Percentiles rank a stretch among this genome's conserved stretches.
phyloP scores from a whole-genome alignment of 2,329 filamentous ascomycete species.

The Diaporthe citrichinensis region DNA sequence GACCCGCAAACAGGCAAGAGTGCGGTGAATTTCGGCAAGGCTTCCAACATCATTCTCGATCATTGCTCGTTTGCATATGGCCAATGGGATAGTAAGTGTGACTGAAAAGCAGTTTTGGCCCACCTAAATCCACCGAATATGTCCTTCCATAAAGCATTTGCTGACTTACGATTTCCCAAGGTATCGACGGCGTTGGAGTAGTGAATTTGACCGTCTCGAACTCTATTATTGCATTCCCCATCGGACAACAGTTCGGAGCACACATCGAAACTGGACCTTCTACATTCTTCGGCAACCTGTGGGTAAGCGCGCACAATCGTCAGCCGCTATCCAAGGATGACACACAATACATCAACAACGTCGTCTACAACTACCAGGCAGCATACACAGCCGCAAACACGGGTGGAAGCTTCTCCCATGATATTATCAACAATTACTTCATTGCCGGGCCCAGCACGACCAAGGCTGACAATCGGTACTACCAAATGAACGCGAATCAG shows the following conservation, averaged over 20 bases:
- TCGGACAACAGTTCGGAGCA: constrained; percentile 60
- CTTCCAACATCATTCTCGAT: constrained; percentile 61
- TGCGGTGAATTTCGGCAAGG: constrained; percentile 58
- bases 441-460: constrained; percentile 58
- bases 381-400: constrained; percentile 50
- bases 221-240: constrained; percentile 59
- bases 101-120: background rate
- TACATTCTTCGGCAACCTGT: constrained; percentile 59
- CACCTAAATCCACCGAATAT: background rate
- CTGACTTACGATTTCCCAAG: background rate
- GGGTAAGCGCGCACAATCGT: constrained; percentile 62
- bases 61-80: constrained; percentile 60
- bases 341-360: constrained; percentile 60
- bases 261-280: constrained; percentile 58
- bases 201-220: constrained; percentile 61
- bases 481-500: constrained; percentile 58
- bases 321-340: constrained; percentile 62
- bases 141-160: accelerated
- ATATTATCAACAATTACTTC: constrained; percentile 62
- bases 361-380: constrained; percentile 61
- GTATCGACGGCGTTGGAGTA: constrained; percentile 53
- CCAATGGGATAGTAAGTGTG: constrained; percentile 52
- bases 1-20: constrained; percentile 58
- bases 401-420: constrained; percentile 44
- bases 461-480: constrained; percentile 55